These are phyloP conservation scores for Athelia psychrophila DNA, from an alignment of 1,284 basidiomycete genomes.

Conservation along the genomic window DNA sequence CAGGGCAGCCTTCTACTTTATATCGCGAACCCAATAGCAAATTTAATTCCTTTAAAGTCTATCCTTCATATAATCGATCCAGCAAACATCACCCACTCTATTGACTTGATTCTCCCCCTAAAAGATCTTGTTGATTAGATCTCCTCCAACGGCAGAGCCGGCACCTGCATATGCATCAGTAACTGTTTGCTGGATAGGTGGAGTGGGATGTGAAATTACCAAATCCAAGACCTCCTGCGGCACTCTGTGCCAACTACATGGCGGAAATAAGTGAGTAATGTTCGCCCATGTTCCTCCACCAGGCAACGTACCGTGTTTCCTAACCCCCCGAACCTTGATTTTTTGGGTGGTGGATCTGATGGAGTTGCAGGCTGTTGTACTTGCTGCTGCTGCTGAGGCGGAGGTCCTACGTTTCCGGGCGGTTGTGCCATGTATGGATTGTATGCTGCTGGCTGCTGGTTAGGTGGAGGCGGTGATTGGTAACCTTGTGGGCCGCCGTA, in stretches of 20 bases:
- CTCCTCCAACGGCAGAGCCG: neutral
- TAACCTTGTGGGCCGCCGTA: conserved; percentile 7
- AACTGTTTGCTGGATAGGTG: neutral
- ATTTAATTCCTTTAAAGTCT: neutral
- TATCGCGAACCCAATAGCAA: neutral
- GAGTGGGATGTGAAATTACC: conserved; percentile 34
- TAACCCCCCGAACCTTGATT: conserved; percentile 55
- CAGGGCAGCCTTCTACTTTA: neutral
- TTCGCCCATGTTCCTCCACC: neutral
- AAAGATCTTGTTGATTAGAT: conserved; percentile 1
- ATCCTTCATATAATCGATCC: too few species aligned
- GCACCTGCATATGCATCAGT: neutral
- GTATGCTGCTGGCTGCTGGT: conserved; percentile 21
- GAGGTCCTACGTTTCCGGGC: conserved; percentile 17
- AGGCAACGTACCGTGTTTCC: conserved; percentile 49
- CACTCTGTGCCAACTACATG: conserved; percentile 53
- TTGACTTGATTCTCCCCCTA: neutral
- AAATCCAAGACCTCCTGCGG: conserved; percentile 59
- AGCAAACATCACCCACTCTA: too few species aligned
- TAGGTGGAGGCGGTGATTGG: conserved; percentile 6
- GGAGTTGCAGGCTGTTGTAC: conserved; percentile 12
- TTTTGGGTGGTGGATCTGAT: conserved; percentile 47
- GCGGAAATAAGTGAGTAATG: neutral
- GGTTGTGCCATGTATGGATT: conserved; percentile 26
- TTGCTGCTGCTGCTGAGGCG: conserved; percentile 28